Conservation (phyloP, 495 filamentous ascomycete species). For the Jackrogersella multiformis region DNA sequence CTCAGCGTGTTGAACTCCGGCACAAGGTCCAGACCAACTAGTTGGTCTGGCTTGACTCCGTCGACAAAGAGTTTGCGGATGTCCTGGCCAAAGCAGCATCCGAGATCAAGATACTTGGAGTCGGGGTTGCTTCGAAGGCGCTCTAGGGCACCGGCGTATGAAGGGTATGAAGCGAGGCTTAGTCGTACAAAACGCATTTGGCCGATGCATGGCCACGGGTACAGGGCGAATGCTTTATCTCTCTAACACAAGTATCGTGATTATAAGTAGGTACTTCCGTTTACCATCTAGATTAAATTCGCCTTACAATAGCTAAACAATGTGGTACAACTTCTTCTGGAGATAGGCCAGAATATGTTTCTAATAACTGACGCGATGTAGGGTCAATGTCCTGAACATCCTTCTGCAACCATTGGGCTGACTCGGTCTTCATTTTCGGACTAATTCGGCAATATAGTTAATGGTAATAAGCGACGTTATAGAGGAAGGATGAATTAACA, state of each 20-base stretch:
- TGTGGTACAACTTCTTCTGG: conserved; percentile 12
- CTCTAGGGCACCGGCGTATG: background rate
- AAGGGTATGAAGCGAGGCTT: conserved; percentile 7
- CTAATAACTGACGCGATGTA: background rate
- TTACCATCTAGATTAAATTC: background rate
- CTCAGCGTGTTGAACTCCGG: conserved; percentile 5
- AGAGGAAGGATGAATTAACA: background rate
- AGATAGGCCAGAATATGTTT: background rate
- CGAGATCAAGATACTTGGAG: conserved; percentile 1
- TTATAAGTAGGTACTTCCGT: conserved; percentile 3
- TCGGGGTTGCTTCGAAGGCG: conserved; percentile 4
- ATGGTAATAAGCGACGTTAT: background rate
- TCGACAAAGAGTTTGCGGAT: conserved; percentile 9
- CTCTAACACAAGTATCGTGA: background rate
- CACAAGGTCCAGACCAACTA: conserved; percentile 4
- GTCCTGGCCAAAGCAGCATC: conserved; percentile 10
- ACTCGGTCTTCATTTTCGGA: background rate
- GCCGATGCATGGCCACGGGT: conserved; percentile 11
- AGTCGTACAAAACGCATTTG: conserved; percentile 11
- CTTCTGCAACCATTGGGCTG: conserved; percentile 3
- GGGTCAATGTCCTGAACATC: conserved; percentile 8
- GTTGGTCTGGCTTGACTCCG: background rate
- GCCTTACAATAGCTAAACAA: conserved; percentile 8
- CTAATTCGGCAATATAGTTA: background rate
- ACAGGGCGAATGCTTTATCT: conserved; percentile 15